These are phyloP conservation scores for Raffaelea arxii DNA, from an alignment of 2,329 filamentous ascomycete species.

Conservation along the genomic window DNA sequence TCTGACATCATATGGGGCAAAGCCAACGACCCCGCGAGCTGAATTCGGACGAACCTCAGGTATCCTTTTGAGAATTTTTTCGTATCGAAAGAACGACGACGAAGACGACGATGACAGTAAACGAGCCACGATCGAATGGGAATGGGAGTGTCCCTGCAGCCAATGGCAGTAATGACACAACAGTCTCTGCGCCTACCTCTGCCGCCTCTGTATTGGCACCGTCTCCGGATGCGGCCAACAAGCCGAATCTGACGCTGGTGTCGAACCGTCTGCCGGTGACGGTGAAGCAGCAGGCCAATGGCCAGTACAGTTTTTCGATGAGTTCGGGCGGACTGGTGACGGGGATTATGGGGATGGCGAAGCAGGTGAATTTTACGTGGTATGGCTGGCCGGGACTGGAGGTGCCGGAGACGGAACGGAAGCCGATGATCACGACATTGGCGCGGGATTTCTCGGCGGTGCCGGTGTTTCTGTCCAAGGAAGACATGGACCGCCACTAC, in stretches of 20 bases:
- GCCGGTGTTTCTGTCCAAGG: slow-evolving; percentile 87
- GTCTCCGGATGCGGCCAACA: background rate
- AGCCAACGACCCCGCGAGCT: no score
- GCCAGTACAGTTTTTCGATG: slow-evolving; percentile 89
- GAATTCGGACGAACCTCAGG: no score
- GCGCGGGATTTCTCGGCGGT: slow-evolving; percentile 83
- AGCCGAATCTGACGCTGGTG: slow-evolving; percentile 43
- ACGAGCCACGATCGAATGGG: no score
- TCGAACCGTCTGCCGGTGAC: slow-evolving; percentile 95
- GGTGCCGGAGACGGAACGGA: slow-evolving; percentile 74
- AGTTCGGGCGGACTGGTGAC: slow-evolving; percentile 94
- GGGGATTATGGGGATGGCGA: slow-evolving; percentile 81
- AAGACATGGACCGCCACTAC: slow-evolving; percentile 90
- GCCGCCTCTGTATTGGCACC: background rate
- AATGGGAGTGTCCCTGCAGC: no score
- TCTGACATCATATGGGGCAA: no score
- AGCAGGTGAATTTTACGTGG: slow-evolving; percentile 93
- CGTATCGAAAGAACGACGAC: no score
- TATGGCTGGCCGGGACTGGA: slow-evolving; percentile 96
- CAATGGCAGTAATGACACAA: no score
- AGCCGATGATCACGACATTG: slow-evolving; percentile 63
- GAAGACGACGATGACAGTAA: no score
- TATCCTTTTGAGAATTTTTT: no score
- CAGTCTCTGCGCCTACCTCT: no score
- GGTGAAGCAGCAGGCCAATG: slow-evolving; percentile 87